A percentile compares a stretch with the other conserved stretches of the same genome.
Evolutionary conservation across 208 protist genomes (phyloP).

Genomic region (Porcisia deanei): DNA sequence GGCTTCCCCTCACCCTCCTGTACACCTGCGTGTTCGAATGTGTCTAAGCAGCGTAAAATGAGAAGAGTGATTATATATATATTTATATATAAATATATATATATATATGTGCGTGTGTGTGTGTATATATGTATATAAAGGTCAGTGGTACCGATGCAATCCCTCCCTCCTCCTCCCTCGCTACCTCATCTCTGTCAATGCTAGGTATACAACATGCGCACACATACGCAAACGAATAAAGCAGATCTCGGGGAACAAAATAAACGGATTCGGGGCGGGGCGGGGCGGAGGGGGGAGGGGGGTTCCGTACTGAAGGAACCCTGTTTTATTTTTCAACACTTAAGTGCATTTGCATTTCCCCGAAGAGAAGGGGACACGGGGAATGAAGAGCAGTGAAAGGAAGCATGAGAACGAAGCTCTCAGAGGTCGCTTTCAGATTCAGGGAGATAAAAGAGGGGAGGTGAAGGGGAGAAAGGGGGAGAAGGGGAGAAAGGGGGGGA

Average conservation of each 20-base stretch:
- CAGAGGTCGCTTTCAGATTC: neutral
- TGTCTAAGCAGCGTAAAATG: neutral
- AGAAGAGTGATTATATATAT: neutral
- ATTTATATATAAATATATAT: neutral
- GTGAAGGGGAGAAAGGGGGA: too few relatives aligned
- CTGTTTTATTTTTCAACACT: too few relatives aligned
- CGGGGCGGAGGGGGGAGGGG: too few relatives aligned
- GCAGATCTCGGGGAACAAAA: too few relatives aligned
- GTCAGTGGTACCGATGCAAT: too few relatives aligned
- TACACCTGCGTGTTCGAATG: neutral
- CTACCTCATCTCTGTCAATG: neutral
- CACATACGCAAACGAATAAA: neutral
- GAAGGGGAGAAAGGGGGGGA: neutral
- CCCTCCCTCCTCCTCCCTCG: neutral
- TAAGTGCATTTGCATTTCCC: too few relatives aligned
- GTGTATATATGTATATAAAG: too few relatives aligned
- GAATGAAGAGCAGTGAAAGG: too few relatives aligned
- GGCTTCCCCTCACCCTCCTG: neutral
- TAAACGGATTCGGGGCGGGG: too few relatives aligned
- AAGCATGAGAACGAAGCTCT: neutral
- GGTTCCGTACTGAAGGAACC: too few relatives aligned
- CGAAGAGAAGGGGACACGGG: too few relatives aligned
- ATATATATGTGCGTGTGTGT: neutral
- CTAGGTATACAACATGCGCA: neutral
- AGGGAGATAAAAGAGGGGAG: too few relatives aligned